phyloP scores from a whole-genome alignment of 306 rosid species.

The Rosa rugosa region DNA sequence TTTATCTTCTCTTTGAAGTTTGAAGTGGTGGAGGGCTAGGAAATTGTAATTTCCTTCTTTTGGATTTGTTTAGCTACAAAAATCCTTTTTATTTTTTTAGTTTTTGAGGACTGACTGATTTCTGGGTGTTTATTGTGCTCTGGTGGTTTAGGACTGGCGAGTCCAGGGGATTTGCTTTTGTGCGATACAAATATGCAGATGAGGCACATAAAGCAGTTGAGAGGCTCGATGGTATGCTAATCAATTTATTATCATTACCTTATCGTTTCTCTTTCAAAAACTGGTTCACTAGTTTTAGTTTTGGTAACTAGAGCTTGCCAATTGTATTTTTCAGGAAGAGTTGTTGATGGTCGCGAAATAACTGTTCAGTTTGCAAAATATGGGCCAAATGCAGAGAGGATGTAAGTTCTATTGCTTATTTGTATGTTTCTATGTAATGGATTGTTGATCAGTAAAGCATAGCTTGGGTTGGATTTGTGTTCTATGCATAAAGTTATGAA shows the following conservation, averaged over 20 bases:
- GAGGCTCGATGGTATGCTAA: slow-evolving; percentile 65
- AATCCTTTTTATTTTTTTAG: background rate
- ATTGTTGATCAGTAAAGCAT: background rate
- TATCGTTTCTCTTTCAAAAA: background rate
- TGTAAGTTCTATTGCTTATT: slow-evolving; percentile 48
- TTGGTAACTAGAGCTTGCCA: background rate
- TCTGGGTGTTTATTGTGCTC: background rate
- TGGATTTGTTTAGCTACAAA: background rate
- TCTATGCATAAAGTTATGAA: background rate
- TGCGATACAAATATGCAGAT: slow-evolving; percentile 86
- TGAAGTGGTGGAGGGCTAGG: slow-evolving; percentile 3
- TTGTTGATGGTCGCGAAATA: slow-evolving; percentile 94
- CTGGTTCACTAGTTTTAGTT: background rate
- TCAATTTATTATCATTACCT: background rate
- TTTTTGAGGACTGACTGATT: background rate
- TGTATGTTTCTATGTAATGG: background rate
- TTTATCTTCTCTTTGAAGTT: slow-evolving; percentile 1
- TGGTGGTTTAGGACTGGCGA: slow-evolving; percentile 66
- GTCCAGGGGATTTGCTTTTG: slow-evolving; percentile 91
- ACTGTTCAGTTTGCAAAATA: slow-evolving; percentile 92
- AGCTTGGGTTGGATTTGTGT: background rate
- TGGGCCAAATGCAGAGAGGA: slow-evolving; percentile 91
- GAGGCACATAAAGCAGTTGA: slow-evolving; percentile 93
- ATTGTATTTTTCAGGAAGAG: slow-evolving; percentile 50
- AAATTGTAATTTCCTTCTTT: background rate